These are phyloP conservation scores for Fusarium sp. DNA, from an alignment of 2,329 filamentous ascomycete genomes.

Conservation along the genomic window DNA sequence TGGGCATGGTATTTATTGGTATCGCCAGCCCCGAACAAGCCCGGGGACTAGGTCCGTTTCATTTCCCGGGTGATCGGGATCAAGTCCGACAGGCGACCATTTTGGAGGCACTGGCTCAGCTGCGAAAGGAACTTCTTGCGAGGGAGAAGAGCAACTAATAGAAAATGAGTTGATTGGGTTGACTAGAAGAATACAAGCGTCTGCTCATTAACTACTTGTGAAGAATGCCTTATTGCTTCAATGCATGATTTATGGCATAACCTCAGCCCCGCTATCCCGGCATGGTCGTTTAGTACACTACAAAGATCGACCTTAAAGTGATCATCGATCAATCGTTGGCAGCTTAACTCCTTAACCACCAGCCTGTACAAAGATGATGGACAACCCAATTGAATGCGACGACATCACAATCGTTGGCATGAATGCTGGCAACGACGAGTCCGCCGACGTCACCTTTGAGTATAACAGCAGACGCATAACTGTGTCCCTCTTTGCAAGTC, in stretches of 20 bases:
- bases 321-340: neutral
- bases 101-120: slow-evolving; percentile 10
- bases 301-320: neutral
- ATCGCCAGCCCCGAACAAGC: slow-evolving; percentile 9
- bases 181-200: neutral
- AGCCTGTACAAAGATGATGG: neutral
- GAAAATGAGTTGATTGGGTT: neutral
- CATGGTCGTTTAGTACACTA: neutral
- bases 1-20: slow-evolving; percentile 34
- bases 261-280: neutral
- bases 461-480: neutral
- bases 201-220: neutral
- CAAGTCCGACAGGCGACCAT: slow-evolving; percentile 17
- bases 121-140: slow-evolving; percentile 16
- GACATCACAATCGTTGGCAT: neutral
- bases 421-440: neutral
- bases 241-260: neutral
- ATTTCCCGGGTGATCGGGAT: slow-evolving; percentile 23
- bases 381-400: too few relatives aligned
- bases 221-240: neutral
- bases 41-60: slow-evolving; percentile 25
- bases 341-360: neutral
- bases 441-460: neutral
- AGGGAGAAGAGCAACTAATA: neutral
- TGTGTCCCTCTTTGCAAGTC: neutral